Percentiles rank a stretch among this genome's conserved stretches.
Conservation (phyloP, 495 filamentous ascomycete genomes). For the Trichoderma parareesei region DNA sequence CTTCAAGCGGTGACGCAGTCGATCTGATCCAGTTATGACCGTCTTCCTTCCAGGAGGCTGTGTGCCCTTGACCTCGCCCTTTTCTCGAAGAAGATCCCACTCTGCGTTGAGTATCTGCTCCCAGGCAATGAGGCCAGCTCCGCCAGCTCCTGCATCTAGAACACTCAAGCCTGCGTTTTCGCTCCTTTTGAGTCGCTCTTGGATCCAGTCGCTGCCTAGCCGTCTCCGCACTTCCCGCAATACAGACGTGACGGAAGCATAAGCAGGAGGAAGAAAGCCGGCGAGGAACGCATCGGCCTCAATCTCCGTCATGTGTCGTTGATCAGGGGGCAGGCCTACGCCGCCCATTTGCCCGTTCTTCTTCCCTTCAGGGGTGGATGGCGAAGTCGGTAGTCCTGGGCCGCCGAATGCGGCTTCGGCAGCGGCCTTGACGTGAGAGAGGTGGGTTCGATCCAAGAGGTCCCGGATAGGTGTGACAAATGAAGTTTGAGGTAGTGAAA, state of each 20-base stretch:
- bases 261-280: slow-evolving; percentile 70
- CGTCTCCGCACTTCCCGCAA: slow-evolving; percentile 81
- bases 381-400: slow-evolving; percentile 60
- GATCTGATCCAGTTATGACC: slow-evolving; percentile 39
- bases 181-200: slow-evolving; percentile 53
- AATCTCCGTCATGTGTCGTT: slow-evolving; percentile 70
- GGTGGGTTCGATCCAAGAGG: slow-evolving; percentile 57
- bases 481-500: slow-evolving; percentile 37
- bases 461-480: slow-evolving; percentile 59
- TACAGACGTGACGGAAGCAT: slow-evolving; percentile 62
- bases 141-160: slow-evolving; percentile 78
- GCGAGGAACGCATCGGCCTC: slow-evolving; percentile 80
- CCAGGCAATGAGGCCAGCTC: slow-evolving; percentile 80
- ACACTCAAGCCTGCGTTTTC: slow-evolving; percentile 62
- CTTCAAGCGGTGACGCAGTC: slow-evolving; percentile 67
- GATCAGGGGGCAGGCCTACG: slow-evolving; percentile 60
- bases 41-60: slow-evolving; percentile 42
- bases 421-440: slow-evolving; percentile 62
- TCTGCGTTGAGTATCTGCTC: slow-evolving; percentile 73
- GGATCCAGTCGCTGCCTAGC: slow-evolving; percentile 72
- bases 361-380: slow-evolving; percentile 28
- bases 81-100: slow-evolving; percentile 57
- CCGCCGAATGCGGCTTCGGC: slow-evolving; percentile 70
- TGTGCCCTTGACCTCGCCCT: slow-evolving; percentile 26
- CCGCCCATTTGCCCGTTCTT: slow-evolving; percentile 51